Base-by-base conservation (phyloP, 345 rosid species). In the Trapa bicornis region DNA sequence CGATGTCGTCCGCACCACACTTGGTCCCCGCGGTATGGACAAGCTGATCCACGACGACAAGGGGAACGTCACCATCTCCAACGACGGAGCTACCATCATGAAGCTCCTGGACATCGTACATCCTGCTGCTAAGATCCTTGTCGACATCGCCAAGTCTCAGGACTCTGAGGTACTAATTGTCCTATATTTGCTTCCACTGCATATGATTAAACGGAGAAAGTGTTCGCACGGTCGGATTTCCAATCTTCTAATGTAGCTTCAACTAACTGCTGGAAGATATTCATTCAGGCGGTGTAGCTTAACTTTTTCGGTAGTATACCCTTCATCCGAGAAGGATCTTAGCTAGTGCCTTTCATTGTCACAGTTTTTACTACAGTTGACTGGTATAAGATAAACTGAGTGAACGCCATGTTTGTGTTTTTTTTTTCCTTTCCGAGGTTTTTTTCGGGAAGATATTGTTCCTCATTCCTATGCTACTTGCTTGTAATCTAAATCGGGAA, bases 81-180 rank as follows among this genome's bases (percentile, higher is more conserved):
- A 95, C 76, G 99, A 95, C 65, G 99, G 98, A 5, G 99, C 99
- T 45, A 91, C 99, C 37, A 95, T 95, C 62, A 91, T 92, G 98
- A 95, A 95, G 86, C 87, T 95, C 4, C 98, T 95, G 29, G 96
- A 95, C 54, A 84, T 95, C 57, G 82, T 91, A 13, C 99, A 95
- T 66, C 99, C 99, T 2, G 96, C 99, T 1, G 96, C 98, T 47
- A 95, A 95, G 91, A 95, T 95, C 85, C 96, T 95, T 73, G 97
- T 87, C 2, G 99, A 95, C 76, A 95, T 95, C 74, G 99, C 99
- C 74, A 91, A 89, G 80, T 95, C 99, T 5, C 99, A 91, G 80
- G 99, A 95, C 69, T 89, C 99, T 2, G 97, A 95, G 94, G 99
- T 91, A 48, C 38, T 33, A 47, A 3, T 41, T 38, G 22, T 53